Conservation (phyloP, 1,139 yeast genomes). For the Geotrichum reessii region DNA sequence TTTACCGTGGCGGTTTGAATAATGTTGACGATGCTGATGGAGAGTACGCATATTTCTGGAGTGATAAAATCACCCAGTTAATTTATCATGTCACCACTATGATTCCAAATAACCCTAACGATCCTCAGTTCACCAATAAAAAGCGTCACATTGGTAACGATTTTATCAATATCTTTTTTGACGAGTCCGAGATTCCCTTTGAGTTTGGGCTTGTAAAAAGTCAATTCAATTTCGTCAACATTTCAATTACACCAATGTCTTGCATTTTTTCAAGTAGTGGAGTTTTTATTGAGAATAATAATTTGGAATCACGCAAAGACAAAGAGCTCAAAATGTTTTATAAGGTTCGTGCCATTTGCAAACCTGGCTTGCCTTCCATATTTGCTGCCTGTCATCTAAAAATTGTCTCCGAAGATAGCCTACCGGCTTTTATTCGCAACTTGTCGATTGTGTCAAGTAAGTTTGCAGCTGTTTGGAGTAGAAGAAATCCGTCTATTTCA, state of each 20-base stretch:
- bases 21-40: constrained; percentile 67
- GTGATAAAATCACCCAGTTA: constrained; percentile 63
- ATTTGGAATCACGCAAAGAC: not conserved
- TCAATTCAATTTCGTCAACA: constrained; percentile 76
- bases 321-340: constrained; percentile 35
- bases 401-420: constrained; percentile 52
- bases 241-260: constrained; percentile 67
- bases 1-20: constrained; percentile 78
- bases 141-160: constrained; percentile 85
- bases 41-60: constrained; percentile 67
- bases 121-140: constrained; percentile 49
- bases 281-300: constrained; percentile 1
- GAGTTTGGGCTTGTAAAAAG: constrained; percentile 66
- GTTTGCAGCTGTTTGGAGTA: constrained; percentile 72
- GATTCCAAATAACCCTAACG: constrained; percentile 57
- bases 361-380: constrained; percentile 68
- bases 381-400: constrained; percentile 74
- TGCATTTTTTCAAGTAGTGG: constrained; percentile 23
- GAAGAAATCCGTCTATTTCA: constrained; percentile 48
- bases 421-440: constrained; percentile 62
- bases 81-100: constrained; percentile 74
- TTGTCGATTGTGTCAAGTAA: constrained; percentile 61
- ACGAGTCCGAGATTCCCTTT: constrained; percentile 64
- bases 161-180: constrained; percentile 72
- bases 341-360: constrained; percentile 58